Base-by-base conservation (phyloP, 2,329 filamentous ascomycete genomes). In the Metarhizium album region DNA sequence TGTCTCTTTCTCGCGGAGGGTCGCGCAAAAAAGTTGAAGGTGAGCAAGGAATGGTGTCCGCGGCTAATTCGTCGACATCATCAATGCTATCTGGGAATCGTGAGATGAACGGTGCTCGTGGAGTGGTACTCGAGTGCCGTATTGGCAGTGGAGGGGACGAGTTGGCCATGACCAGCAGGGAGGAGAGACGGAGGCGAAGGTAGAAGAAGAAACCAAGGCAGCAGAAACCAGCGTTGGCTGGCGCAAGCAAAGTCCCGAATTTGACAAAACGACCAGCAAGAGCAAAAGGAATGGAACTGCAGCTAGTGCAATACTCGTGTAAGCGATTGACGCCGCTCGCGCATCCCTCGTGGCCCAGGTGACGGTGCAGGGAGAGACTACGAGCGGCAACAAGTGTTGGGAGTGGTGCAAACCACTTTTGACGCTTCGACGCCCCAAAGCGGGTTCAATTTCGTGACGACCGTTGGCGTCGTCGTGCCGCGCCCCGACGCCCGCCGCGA, bases 31-130 rank as follows among this genome's bases (percentile, higher is more conserved):
- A 64, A 18, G 64, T 65, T 13, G 66, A 61, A 1, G 70, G 70
- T 4, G 70, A 72, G 60, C 67, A 71, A 35, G 70, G 70, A 20
- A 74, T 68, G n/a, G 74, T 77, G 48, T 70, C 70, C 16, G 61
- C 63, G 8, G 67, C 68, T 20, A 74, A 61, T 53, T 76, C 73
- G 50, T 75, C 74, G 42, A 75, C 66, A 37, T 72, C 70, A 45
- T 71, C 52, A 9, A 59, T 31, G 11, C 49, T 45, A 23, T 56
- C 51, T 22, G 54, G 52, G 7, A 67, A 53, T 51, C 53, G 61
- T 38, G 57, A 55, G 35, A 59, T 47, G 11, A 59, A 60, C 3
- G 60, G 62, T 4, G 60, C 62, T 55, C 57, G 60, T 47, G 63
- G 60, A 16, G 61, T 45, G 29, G 58, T 53, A 52, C 57, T 62